Percentiles rank a stretch among this genome's conserved stretches.
These are phyloP conservation scores for Wickerhamomyces strasburgensis DNA, from an alignment of 805 yeast genomes.

Conservation along the genomic window DNA sequence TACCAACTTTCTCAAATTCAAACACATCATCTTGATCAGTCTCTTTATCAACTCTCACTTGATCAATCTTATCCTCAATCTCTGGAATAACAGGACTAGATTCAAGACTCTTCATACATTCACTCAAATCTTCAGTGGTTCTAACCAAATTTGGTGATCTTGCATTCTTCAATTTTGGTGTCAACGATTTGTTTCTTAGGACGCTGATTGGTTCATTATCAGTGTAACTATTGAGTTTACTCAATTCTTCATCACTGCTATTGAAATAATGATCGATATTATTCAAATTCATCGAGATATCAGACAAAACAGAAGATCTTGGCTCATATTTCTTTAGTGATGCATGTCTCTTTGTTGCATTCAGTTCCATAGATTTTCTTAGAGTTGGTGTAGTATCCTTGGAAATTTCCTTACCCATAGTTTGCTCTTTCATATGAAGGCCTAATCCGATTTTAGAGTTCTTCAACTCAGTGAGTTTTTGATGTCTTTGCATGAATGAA, in stretches of 20 bases:
- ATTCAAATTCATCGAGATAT: constrained; percentile 7
- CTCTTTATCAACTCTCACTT: no score
- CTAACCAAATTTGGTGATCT: constrained; percentile 7
- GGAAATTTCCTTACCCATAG: no score
- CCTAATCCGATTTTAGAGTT: constrained; percentile 20
- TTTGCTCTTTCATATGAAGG: constrained; percentile 7
- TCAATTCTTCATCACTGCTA: constrained; percentile 7
- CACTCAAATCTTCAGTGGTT: constrained; percentile 4
- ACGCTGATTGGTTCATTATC: not conserved
- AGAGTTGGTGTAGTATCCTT: no score
- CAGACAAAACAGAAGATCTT: constrained; percentile 10
- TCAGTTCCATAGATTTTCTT: constrained; percentile 17
- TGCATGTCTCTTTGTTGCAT: constrained; percentile 1
- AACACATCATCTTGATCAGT: not conserved
- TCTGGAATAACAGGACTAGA: constrained; percentile 9
- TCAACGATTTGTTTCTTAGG: not conserved
- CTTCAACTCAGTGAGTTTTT: constrained; percentile 10
- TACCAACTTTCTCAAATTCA: not conserved
- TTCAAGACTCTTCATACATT: constrained; percentile 2
- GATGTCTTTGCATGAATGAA: constrained; percentile 4
- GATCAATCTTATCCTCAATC: no score
- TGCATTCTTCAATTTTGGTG: constrained; percentile 6
- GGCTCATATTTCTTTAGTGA: not conserved
- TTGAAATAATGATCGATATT: constrained; percentile 11
- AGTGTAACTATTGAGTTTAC: constrained; percentile 9